Conservation (phyloP, 2,329 filamentous ascomycete genomes). For the Colletotrichum destructivum region DNA sequence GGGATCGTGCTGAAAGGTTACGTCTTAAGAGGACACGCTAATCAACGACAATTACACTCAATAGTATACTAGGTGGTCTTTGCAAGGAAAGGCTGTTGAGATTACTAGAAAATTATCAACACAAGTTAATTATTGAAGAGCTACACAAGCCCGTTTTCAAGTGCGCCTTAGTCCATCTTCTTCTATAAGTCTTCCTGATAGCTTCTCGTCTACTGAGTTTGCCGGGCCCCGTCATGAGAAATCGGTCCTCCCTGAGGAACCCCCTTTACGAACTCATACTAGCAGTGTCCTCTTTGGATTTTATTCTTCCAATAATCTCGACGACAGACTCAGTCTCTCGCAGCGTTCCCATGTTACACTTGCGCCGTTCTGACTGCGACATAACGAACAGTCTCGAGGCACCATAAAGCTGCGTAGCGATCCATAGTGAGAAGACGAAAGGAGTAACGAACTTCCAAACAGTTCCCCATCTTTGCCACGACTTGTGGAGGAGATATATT, state of each 20-base stretch:
- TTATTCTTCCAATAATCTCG: background rate
- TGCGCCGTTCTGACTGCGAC: constrained; percentile 26
- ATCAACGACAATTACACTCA: no score
- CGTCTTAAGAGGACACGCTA: no score
- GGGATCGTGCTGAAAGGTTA: no score
- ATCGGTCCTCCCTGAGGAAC: background rate
- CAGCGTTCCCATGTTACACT: background rate
- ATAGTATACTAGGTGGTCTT: no score
- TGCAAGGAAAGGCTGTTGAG: no score
- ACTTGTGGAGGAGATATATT: constrained; percentile 32
- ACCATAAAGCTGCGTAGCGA: constrained; percentile 34
- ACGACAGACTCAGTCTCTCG: constrained; percentile 2
- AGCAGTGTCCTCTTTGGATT: background rate
- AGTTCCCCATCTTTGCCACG: constrained; percentile 37
- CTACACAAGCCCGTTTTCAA: no score
- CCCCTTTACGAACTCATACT: no score
- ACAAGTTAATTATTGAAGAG: no score
- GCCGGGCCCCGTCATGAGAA: background rate
- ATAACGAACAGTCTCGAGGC: constrained; percentile 26
- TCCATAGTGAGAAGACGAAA: constrained; percentile 39
- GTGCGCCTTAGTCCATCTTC: no score
- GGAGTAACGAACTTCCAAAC: constrained; percentile 36
- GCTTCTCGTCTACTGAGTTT: no score
- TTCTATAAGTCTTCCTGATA: no score
- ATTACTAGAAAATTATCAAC: no score